Evolutionary conservation across 192 early-diverging fungal species (phyloP).

Genomic region (Coemansia sp.): DNA sequence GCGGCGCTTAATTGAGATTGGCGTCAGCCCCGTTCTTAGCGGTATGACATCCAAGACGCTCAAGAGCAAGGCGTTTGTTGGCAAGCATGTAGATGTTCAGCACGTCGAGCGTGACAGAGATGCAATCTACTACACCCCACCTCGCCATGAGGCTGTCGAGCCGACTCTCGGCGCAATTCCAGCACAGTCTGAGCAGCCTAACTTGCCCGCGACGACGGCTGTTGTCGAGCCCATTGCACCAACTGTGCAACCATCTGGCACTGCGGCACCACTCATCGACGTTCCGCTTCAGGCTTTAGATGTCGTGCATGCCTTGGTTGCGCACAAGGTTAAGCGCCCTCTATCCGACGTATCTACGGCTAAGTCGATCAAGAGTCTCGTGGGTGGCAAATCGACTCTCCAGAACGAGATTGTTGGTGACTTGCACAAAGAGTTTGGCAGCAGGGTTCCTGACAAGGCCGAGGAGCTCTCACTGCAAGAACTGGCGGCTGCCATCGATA

Average conservation of each 20-base stretch:
- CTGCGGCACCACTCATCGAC: conserved; percentile 66
- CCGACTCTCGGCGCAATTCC: neutral
- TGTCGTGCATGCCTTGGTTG: conserved; percentile 74
- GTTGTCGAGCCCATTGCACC: neutral
- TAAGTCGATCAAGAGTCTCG: conserved; percentile 79
- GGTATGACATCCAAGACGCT: conserved; percentile 77
- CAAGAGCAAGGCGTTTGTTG: too few species aligned
- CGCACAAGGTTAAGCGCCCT: conserved; percentile 88
- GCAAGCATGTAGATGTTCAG: neutral
- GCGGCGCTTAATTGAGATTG: conserved; percentile 85
- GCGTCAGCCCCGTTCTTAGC: conserved; percentile 80
- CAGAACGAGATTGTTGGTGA: conserved; percentile 98
- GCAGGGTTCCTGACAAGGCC: conserved; percentile 81
- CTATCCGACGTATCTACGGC: conserved; percentile 67
- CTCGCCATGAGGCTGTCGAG: neutral
- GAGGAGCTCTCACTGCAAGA: conserved; percentile 89
- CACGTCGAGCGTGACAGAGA: conserved; percentile 27
- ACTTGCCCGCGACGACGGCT: neutral
- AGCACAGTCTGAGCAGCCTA: neutral
- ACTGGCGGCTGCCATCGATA: conserved; percentile 66
- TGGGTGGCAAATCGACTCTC: conserved; percentile 91
- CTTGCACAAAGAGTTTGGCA: conserved; percentile 88
- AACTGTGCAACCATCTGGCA: conserved; percentile 16
- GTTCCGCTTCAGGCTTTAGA: conserved; percentile 74
- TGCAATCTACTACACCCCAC: conserved; percentile 16